Conservation (phyloP, 495 filamentous ascomycete genomes). For the Elaphomyces granulatus region DNA sequence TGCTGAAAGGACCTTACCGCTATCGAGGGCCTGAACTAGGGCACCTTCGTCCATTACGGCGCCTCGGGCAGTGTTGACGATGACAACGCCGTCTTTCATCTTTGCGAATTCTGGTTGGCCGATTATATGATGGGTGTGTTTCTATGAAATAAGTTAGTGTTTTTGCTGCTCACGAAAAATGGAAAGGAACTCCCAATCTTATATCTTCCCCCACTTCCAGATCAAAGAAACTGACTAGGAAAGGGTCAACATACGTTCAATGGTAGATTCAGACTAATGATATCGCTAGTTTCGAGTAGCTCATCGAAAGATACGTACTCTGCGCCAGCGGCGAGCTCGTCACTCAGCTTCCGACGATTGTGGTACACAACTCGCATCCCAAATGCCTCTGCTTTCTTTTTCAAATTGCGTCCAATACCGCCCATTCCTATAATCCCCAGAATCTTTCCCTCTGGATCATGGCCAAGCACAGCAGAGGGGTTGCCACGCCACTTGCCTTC, state of each 20-base stretch:
- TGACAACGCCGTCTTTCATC: conserved; percentile 58
- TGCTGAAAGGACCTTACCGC: conserved; percentile 43
- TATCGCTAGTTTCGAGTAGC: conserved; percentile 49
- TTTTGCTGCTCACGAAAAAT: too few species aligned
- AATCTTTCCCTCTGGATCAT: conserved; percentile 50
- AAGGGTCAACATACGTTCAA: conserved; percentile 45
- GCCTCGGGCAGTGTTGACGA: conserved; percentile 59
- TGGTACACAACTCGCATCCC: conserved; percentile 57
- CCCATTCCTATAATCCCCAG: conserved; percentile 78
- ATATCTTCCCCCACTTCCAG: too few species aligned
- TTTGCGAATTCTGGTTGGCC: conserved; percentile 43
- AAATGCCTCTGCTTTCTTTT: conserved; percentile 42
- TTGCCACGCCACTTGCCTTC: conserved; percentile 42
- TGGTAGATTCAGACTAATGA: conserved; percentile 62
- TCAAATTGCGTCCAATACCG: conserved; percentile 56
- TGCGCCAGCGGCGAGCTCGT: conserved; percentile 43
- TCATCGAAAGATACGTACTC: conserved; percentile 57
- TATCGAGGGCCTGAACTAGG: conserved; percentile 46
- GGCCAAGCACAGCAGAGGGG: conserved; percentile 34
- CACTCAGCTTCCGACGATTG: conserved; percentile 41
- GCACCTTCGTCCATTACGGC: conserved; percentile 60
- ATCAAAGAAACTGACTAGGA: background rate
- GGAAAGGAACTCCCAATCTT: too few species aligned
- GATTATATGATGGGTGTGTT: conserved; percentile 52
- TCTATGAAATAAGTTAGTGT: too few species aligned